Conservation (phyloP, 768 basidiomycete species). For the Suillus placidus region DNA sequence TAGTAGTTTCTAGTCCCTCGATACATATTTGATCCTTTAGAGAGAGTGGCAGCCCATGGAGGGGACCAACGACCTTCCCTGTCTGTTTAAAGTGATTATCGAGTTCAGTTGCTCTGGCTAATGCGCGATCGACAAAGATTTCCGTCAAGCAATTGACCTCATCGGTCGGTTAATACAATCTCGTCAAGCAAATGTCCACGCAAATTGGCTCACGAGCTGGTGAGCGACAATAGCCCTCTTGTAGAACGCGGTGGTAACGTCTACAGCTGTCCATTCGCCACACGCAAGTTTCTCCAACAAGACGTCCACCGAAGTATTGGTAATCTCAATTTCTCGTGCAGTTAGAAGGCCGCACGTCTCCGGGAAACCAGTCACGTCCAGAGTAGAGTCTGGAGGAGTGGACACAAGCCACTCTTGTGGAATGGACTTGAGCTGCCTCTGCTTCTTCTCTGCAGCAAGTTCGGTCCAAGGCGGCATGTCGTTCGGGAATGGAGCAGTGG, state of each 20-base stretch:
- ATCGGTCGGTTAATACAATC: slow-evolving; percentile 1
- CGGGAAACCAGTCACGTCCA: slow-evolving; percentile 59
- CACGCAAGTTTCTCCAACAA: slow-evolving; percentile 57
- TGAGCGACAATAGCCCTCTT: slow-evolving; percentile 82
- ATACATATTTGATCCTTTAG: slow-evolving; percentile 75
- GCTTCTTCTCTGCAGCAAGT: slow-evolving; percentile 57
- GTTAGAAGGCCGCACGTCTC: slow-evolving; percentile 61
- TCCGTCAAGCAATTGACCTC: slow-evolving; percentile 84
- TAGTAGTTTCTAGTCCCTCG: slow-evolving; percentile 68
- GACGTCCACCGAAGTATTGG: slow-evolving; percentile 44
- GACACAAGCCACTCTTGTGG: slow-evolving; percentile 66
- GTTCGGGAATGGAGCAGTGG: not conserved
- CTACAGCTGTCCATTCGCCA: slow-evolving; percentile 61
- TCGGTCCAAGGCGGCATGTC: slow-evolving; percentile 47
- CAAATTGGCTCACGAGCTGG: slow-evolving; percentile 55
- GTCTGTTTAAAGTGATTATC: slow-evolving; percentile 64
- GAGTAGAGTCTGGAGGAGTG: slow-evolving; percentile 45
- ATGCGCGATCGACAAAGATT: slow-evolving; percentile 73
- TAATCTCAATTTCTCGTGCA: slow-evolving; percentile 59
- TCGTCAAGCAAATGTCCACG: not conserved
- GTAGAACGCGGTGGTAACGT: slow-evolving; percentile 74
- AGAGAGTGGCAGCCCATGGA: slow-evolving; percentile 76
- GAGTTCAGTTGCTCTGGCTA: slow-evolving; percentile 62
- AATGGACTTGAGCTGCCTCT: slow-evolving; percentile 53
- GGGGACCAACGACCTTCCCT: slow-evolving; percentile 67